Evolutionary conservation across 257 asterid genomes (phyloP).

Genomic region (Haberlea rhodopensis): DNA sequence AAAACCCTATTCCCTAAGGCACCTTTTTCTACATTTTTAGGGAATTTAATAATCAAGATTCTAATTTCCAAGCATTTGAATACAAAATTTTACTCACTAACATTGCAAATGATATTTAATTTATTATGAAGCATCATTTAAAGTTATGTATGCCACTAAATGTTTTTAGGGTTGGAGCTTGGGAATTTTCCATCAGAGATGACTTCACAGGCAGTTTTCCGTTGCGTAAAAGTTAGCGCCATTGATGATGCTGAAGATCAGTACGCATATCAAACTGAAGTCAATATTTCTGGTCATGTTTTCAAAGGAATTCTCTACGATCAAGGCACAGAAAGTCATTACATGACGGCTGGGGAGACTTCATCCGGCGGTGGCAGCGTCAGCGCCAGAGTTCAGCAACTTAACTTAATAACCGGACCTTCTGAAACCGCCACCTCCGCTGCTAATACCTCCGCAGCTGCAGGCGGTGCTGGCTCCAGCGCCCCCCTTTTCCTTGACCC

Average conservation of each 20-base stretch:
- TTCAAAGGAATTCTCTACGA: slow-evolving; percentile 88
- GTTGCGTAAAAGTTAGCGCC: slow-evolving; percentile 83
- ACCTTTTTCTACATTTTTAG: no score
- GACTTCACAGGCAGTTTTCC: slow-evolving; percentile 69
- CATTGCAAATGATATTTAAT: no score
- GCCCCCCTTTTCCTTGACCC: slow-evolving; percentile 54
- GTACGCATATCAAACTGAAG: slow-evolving; percentile 85
- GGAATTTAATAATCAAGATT: no score
- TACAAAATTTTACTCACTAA: no score
- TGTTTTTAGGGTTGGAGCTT: slow-evolving; percentile 71
- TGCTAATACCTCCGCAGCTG: no score
- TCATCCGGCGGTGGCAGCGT: slow-evolving; percentile 85
- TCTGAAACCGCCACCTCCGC: slow-evolving; percentile 38
- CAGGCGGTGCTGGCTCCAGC: slow-evolving; percentile 23
- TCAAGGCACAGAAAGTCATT: slow-evolving; percentile 76
- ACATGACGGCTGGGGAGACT: slow-evolving; percentile 60
- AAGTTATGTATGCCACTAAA: no score
- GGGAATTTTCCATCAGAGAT: slow-evolving; percentile 81
- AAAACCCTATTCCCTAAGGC: slow-evolving; percentile 32
- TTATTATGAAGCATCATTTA: no score
- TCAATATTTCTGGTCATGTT: slow-evolving; percentile 81
- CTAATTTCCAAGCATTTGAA: no score
- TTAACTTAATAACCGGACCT: slow-evolving; percentile 47
- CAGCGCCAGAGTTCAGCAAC: slow-evolving; percentile 56
- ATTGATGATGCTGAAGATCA: slow-evolving; percentile 68